Evolutionary conservation across 73 alveolate species (phyloP).

Genomic region (Paramecium sonneborni): DNA sequence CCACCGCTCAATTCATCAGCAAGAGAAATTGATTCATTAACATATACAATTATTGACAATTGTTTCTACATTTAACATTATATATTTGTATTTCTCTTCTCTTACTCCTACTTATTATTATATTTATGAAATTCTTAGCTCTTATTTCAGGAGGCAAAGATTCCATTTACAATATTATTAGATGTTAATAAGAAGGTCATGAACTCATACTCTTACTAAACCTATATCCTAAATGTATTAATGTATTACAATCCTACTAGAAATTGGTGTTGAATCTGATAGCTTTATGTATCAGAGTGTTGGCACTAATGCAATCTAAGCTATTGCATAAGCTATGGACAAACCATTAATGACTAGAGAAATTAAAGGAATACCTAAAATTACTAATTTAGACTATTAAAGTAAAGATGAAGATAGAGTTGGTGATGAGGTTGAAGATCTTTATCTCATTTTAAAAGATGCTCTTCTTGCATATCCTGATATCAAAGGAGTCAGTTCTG

Average conservation of each 20-base stretch:
- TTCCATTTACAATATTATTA: conserved; percentile 77
- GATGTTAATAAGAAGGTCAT: conserved; percentile 88
- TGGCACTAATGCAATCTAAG: conserved; percentile 86
- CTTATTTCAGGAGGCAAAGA: conserved; percentile 72
- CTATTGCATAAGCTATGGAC: conserved; percentile 90
- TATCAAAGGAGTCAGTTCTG: conserved; percentile 91
- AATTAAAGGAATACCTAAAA: conserved; percentile 66
- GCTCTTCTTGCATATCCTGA: conserved; percentile 83
- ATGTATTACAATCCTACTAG: background rate
- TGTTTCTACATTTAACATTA: background rate
- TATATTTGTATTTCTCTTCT: background rate
- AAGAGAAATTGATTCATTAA: conserved; percentile 51
- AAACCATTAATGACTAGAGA: conserved; percentile 80
- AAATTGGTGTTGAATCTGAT: conserved; percentile 79
- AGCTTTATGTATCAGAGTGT: conserved; percentile 96
- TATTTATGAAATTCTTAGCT: conserved; percentile 68
- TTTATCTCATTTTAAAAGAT: conserved; percentile 83
- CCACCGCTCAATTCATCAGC: conserved; percentile 51
- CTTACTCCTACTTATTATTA: background rate
- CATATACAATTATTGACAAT: conserved; percentile 33
- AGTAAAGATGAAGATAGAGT: conserved; percentile 10
- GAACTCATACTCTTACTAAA: conserved; percentile 87
- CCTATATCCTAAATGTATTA: conserved; percentile 76
- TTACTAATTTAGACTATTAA: conserved; percentile 38
- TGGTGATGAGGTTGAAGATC: conserved; percentile 97